phyloP scores from a whole-genome alignment of 352 stramenopile species.

The Hyaloperonospora arabidopsidis region DNA sequence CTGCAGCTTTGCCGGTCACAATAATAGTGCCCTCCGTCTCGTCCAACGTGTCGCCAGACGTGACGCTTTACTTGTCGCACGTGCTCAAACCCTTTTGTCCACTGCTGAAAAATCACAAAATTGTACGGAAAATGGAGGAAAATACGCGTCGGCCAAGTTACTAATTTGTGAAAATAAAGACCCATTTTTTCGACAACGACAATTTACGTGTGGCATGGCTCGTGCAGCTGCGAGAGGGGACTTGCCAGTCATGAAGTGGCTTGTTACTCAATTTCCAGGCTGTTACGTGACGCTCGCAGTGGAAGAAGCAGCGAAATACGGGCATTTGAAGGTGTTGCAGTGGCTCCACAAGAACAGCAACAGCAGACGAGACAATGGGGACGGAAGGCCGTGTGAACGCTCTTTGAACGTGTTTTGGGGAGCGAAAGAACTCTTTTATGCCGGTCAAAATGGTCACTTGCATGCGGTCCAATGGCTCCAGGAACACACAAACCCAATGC shows the following conservation, averaged over 20 bases:
- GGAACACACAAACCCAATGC: constrained; percentile 23
- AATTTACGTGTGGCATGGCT: constrained; percentile 24
- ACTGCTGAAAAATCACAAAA: too few species aligned
- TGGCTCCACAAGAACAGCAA: constrained; percentile 23
- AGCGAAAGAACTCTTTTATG: constrained; percentile 31
- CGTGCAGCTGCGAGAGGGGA: constrained; percentile 25
- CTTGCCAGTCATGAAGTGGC: constrained; percentile 27
- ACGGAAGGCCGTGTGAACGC: not conserved
- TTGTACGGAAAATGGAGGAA: too few species aligned
- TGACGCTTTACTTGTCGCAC: not conserved
- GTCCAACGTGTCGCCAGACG: constrained; percentile 19
- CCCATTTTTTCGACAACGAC: constrained; percentile 22
- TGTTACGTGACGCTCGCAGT: constrained; percentile 32
- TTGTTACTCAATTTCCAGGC: constrained; percentile 17
- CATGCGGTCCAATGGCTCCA: constrained; percentile 33
- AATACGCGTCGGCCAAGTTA: not conserved
- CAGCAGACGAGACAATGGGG: constrained; percentile 4
- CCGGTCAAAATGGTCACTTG: constrained; percentile 28
- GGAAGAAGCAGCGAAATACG: constrained; percentile 25
- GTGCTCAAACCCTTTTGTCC: constrained; percentile 4
- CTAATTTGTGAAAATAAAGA: constrained; percentile 10
- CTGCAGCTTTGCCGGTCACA: constrained; percentile 16
- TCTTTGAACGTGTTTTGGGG: constrained; percentile 28
- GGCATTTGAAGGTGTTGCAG: constrained; percentile 30
- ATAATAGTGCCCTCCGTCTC: constrained; percentile 15